Base-by-base conservation (phyloP, 768 basidiomycete genomes). In the Lepiota venenata region DNA sequence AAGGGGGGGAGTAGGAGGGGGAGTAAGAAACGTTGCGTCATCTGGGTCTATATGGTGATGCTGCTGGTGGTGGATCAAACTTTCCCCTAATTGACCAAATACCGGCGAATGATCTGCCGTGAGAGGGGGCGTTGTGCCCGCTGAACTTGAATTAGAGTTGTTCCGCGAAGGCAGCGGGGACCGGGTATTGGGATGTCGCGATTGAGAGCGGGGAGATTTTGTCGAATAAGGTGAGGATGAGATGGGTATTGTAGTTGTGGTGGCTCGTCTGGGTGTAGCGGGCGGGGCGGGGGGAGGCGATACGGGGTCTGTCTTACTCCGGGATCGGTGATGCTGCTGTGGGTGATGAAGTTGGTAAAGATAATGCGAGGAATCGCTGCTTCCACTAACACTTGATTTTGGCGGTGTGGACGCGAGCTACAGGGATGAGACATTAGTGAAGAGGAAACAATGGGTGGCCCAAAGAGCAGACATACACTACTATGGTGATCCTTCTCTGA, bases 1-100 rank as follows among this genome's bases (percentile, higher is more conserved):
- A 14, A 55, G 46, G 32, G 56, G 57, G 14, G 60, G 60, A 29
- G 60, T 58, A 1, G 56, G 50, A 1, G 60, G 60, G 14, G 60
- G 60, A 9, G 60, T 60, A 10, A 60, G 42, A 8, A 60, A 16
- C 22, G 53, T 41, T 36, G 53, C 12, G n/a, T 55, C 56, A 22
- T 57, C 56, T 11, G 50, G 38, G 32, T 57, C 58, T 6, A 51
- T 35, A 2, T 7, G 29, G 11, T 42, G 43, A 25, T 44, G 49
- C 14, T 49, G 47, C 2, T 47, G 45, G 15, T 50, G 47, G 20
- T 36, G 47, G 35, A 38, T 52, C 45, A 44, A 12, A 47, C 52
- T 51, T 16, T 55, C 49, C 4, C 36, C 52, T 32, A 32, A 11
- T 20, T 50, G 47, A 52, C 41, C 45, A 3, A 57, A 50, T 8